Percentiles rank a stretch among this genome's conserved stretches.
These are phyloP conservation scores for Lichtheimia corymbifera DNA, from an alignment of 371 early-diverging fungal species.

Conservation along the genomic window DNA sequence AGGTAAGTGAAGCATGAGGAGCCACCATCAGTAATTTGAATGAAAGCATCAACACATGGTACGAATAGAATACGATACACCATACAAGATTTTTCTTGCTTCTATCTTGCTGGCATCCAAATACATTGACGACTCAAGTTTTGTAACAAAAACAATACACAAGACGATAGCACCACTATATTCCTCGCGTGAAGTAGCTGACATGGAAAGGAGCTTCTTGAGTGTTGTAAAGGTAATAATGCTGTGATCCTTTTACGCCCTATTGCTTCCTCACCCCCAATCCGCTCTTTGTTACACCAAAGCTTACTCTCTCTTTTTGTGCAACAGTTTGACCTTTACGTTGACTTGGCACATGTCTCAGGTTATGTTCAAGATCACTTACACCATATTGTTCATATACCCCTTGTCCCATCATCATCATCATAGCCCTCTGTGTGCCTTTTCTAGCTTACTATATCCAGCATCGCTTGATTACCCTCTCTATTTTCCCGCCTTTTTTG, in stretches of 20 bases:
- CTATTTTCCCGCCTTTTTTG: too few relatives aligned
- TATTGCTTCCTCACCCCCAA: not conserved
- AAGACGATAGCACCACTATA: conserved; percentile 47
- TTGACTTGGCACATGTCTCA: conserved; percentile 15
- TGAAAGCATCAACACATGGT: not conserved
- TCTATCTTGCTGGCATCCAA: conserved; percentile 71
- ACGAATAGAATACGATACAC: conserved; percentile 63
- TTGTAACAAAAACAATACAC: conserved; percentile 28
- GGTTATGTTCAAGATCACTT: conserved; percentile 12
- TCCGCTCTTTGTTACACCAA: not conserved
- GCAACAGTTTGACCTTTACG: conserved; percentile 18
- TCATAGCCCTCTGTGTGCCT: too few relatives aligned
- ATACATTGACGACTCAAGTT: conserved; percentile 59
- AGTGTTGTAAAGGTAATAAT: conserved; percentile 15
- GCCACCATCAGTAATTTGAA: too few relatives aligned
- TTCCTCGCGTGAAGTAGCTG: conserved; percentile 55
- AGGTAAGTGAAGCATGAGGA: conserved; percentile 18
- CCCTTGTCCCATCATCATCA: too few relatives aligned
- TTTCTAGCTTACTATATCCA: too few relatives aligned
- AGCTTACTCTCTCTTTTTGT: not conserved
- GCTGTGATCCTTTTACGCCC: not conserved
- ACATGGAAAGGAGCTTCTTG: conserved; percentile 48
- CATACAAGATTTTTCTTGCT: conserved; percentile 70
- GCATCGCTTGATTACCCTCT: too few relatives aligned
- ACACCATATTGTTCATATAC: not conserved